A percentile compares a stretch with the other conserved stretches of the same genome.
These are phyloP conservation scores for Cladosporium sp. DNA, from an alignment of 2,329 filamentous ascomycete species.

Conservation along the genomic window DNA sequence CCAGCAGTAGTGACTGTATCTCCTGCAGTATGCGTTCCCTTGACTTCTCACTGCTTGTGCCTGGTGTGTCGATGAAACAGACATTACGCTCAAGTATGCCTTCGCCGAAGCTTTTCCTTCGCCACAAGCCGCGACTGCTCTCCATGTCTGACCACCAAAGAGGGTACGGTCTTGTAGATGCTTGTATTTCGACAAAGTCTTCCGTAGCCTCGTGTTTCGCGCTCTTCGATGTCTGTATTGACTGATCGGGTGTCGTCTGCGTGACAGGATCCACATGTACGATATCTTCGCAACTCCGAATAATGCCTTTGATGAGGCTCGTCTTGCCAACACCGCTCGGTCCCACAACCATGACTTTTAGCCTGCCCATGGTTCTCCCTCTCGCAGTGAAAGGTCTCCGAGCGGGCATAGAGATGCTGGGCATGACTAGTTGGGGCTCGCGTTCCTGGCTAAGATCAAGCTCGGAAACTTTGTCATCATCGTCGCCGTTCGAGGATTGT, in stretches of 20 bases:
- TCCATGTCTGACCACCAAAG: conserved; percentile 85
- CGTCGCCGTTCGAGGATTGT: conserved; percentile 55
- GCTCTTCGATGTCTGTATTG: conserved; percentile 18
- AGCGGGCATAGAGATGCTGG: conserved; percentile 86
- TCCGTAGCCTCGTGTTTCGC: conserved; percentile 20
- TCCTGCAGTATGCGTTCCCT: conserved; percentile 51
- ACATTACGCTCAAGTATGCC: conserved; percentile 85
- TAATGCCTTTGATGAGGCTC: conserved; percentile 82
- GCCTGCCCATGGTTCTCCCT: conserved; percentile 77
- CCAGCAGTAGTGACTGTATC: conserved; percentile 11
- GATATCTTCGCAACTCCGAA: conserved; percentile 85
- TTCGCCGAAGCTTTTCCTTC: conserved; percentile 70
- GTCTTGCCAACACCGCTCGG: conserved; percentile 82
- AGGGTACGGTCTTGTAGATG: conserved; percentile 66
- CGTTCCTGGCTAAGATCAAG: conserved; percentile 38
- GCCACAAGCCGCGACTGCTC: conserved; percentile 60
- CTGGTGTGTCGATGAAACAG: conserved; percentile 86
- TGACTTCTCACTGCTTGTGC: conserved; percentile 58
- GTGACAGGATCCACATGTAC: conserved; percentile 76
- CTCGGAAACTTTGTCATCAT: conserved; percentile 40
- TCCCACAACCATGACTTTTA: conserved; percentile 88
- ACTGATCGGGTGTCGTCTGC: conserved; percentile 39
- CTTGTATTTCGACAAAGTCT: conserved; percentile 43
- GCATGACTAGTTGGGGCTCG: conserved; percentile 89
- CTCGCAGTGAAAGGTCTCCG: conserved; percentile 86